Conservation (phyloP, 2,329 filamentous ascomycete genomes). For the Paracorniculantispora psalliotae region DNA sequence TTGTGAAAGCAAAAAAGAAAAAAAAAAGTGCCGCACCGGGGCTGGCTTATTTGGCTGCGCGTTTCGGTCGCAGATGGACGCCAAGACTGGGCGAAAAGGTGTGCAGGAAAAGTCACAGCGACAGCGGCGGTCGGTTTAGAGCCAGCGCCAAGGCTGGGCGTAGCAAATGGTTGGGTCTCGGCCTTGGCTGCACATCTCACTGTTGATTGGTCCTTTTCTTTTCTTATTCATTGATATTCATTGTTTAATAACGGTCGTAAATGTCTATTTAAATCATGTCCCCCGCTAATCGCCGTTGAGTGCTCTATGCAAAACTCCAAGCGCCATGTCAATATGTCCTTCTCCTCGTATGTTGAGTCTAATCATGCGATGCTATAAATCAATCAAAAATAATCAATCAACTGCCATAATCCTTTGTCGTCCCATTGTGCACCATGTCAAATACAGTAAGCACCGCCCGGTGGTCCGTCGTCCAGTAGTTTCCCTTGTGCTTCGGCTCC, state of each 20-base stretch:
- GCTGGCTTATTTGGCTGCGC: no score
- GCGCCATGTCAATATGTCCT: neutral
- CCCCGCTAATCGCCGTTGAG: no score
- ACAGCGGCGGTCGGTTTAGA: neutral
- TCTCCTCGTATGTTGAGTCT: neutral
- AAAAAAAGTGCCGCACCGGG: neutral
- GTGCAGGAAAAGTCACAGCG: neutral
- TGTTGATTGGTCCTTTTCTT: no score
- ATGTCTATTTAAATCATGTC: no score
- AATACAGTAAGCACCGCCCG: conserved; percentile 28
- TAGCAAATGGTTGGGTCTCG: neutral
- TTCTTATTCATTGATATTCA: neutral
- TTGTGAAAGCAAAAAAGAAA: neutral
- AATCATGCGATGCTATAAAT: neutral
- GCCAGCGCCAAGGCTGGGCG: conserved; percentile 1
- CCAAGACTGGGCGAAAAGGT: neutral
- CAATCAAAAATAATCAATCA: neutral
- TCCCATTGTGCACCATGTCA: conserved; percentile 8
- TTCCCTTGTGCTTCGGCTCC: conserved; percentile 29
- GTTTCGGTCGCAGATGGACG: neutral
- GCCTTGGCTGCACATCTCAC: no score
- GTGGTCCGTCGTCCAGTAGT: conserved; percentile 39
- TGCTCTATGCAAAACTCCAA: neutral
- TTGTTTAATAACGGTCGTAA: neutral
- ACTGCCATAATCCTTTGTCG: neutral